Evolutionary conservation across 768 basidiomycete genomes (phyloP).

Genomic region (Vararia minispora): DNA sequence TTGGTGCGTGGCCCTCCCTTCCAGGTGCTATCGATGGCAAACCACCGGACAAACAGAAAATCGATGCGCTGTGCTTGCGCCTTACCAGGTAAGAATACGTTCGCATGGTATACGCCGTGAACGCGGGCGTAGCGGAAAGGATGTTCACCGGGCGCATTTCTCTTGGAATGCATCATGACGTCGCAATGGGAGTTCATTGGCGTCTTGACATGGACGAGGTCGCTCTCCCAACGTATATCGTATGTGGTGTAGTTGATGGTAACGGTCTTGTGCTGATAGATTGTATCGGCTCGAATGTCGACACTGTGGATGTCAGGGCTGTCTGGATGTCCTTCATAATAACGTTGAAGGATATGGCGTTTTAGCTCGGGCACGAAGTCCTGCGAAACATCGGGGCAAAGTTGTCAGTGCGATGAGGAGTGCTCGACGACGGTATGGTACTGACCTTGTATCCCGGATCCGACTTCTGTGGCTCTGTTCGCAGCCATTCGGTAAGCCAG

Average conservation of each 20-base stretch:
- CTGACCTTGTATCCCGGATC: too few species aligned
- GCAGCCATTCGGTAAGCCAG: too few species aligned
- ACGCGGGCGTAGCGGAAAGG: constrained; percentile 17
- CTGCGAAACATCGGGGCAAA: too few species aligned
- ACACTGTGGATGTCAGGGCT: too few species aligned
- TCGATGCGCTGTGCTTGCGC: background rate
- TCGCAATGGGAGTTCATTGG: background rate
- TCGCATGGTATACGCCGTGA: background rate
- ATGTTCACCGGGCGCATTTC: constrained; percentile 17
- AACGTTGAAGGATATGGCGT: too few species aligned
- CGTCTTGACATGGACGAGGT: constrained; percentile 12
- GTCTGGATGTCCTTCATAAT: too few species aligned
- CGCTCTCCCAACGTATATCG: constrained; percentile 10
- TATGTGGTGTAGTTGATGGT: constrained; percentile 18
- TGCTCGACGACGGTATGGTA: too few species aligned
- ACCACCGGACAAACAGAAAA: constrained; percentile 3
- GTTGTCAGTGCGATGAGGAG: too few species aligned
- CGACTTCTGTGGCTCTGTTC: too few species aligned
- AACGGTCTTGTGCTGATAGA: constrained; percentile 15
- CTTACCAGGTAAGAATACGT: background rate
- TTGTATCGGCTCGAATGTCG: constrained; percentile 8
- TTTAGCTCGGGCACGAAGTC: too few species aligned
- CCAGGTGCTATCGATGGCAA: background rate
- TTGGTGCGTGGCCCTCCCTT: background rate
- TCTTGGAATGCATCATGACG: constrained; percentile 15